These are phyloP conservation scores for Croton setiger DNA, from an alignment of 441 rosid species.

Conservation along the genomic window DNA sequence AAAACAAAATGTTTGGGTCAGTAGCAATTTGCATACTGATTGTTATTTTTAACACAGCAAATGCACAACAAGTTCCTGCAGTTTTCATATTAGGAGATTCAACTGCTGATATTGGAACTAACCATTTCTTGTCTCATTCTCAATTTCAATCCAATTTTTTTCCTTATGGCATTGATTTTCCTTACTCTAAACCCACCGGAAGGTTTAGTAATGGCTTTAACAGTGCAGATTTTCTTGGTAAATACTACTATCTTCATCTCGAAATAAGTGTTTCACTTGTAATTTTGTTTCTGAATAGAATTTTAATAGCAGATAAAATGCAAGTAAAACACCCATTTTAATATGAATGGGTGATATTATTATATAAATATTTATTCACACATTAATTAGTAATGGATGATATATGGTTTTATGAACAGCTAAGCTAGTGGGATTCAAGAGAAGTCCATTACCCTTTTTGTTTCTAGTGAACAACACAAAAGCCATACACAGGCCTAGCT, in stretches of 20 bases:
- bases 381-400: too few relatives aligned
- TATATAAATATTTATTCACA: too few relatives aligned
- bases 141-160: constrained; percentile 33
- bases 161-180: constrained; percentile 57
- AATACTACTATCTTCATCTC: too few relatives aligned
- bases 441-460: constrained; percentile 47
- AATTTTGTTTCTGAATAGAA: too few relatives aligned
- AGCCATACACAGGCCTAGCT: constrained; percentile 23
- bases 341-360: too few relatives aligned
- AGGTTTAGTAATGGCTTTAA: constrained; percentile 60
- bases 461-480: constrained; percentile 24
- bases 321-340: too few relatives aligned
- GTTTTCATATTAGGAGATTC: constrained; percentile 50
- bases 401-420: constrained; percentile 25
- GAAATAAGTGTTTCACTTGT: too few relatives aligned
- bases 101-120: constrained; percentile 53
- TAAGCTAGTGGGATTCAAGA: constrained; percentile 32
- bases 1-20: constrained; percentile 13
- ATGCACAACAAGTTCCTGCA: constrained; percentile 31
- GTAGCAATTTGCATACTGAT: constrained; percentile 15
- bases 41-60: constrained; percentile 6
- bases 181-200: constrained; percentile 38
- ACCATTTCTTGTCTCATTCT: constrained; percentile 40
- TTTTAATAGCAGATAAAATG: too few relatives aligned
- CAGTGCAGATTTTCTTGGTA: constrained; percentile 54